These are phyloP conservation scores for Linderina pennispora DNA, from an alignment of 192 early-diverging fungal species.

Conservation along the genomic window DNA sequence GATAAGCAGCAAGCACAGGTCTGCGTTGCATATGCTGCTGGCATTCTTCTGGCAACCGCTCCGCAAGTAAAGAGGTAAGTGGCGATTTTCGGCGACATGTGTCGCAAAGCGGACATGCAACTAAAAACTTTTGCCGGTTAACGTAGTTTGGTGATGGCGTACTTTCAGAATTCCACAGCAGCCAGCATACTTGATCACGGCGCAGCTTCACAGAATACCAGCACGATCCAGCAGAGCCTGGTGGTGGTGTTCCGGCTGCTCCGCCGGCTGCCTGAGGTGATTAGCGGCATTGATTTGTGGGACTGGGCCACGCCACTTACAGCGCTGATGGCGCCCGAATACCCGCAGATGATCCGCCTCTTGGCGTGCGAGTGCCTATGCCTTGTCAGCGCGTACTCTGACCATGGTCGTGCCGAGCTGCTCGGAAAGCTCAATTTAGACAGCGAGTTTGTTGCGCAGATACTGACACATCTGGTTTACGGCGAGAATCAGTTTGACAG, in stretches of 20 bases:
- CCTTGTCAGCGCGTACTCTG: conserved; percentile 12
- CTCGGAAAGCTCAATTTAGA: conserved; percentile 1
- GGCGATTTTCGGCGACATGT: no score
- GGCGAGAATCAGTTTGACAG: conserved; percentile 15
- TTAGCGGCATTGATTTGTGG: conserved; percentile 10
- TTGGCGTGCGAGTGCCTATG: conserved; percentile 34
- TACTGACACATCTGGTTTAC: conserved; percentile 19
- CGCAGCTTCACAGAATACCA: not conserved
- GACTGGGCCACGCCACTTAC: conserved; percentile 26
- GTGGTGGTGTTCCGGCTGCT: conserved; percentile 48
- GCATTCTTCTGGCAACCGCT: conserved; percentile 54
- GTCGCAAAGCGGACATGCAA: no score
- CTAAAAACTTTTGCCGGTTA: no score
- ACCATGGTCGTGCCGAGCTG: conserved; percentile 17
- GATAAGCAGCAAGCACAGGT: conserved; percentile 26
- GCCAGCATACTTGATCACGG: conserved; percentile 12
- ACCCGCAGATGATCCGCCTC: conserved; percentile 4
- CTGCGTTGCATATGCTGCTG: conserved; percentile 49
- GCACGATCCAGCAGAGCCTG: conserved; percentile 1
- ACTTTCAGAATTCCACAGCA: conserved; percentile 7
- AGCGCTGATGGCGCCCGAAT: conserved; percentile 14
- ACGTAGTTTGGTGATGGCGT: conserved; percentile 42
- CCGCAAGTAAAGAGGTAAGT: conserved; percentile 71
- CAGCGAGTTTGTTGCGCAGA: conserved; percentile 1
- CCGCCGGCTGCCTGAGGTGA: conserved; percentile 42